These are phyloP conservation scores for Ormosia semicastrata DNA, from an alignment of 306 rosid species.

Conservation along the genomic window DNA sequence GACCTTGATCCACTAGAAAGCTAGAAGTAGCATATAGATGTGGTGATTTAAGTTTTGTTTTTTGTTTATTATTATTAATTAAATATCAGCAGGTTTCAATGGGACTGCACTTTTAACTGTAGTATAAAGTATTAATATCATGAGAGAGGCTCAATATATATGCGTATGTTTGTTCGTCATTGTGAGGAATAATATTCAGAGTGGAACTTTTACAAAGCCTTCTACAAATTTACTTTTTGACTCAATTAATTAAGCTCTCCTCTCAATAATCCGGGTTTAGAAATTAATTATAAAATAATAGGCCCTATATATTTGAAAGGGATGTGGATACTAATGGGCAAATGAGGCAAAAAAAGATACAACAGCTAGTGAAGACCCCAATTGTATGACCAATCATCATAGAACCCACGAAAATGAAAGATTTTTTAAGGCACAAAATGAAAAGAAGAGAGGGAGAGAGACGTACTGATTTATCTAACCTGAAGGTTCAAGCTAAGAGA, in stretches of 20 bases:
- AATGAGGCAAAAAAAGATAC: neutral
- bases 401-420: neutral
- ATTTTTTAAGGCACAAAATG: neutral
- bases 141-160: no score
- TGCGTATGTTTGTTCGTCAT: neutral
- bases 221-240: neutral
- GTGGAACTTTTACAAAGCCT: neutral
- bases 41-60: neutral
- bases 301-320: neutral
- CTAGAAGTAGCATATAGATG: neutral
- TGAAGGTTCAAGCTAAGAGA: neutral
- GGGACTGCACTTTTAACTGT: neutral
- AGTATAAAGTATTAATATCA: no score
- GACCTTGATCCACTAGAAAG: constrained; percentile 20
- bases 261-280: no score
- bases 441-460: neutral
- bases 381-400: neutral
- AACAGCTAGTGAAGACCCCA: neutral
- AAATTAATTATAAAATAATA: no score
- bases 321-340: neutral
- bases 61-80: neutral
- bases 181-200: neutral
- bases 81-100: neutral
- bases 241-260: neutral
- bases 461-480: neutral